Percentiles rank a stretch among this genome's conserved stretches.
Evolutionary conservation across 768 basidiomycete genomes (phyloP).

Genomic region (Russula olivacea): DNA sequence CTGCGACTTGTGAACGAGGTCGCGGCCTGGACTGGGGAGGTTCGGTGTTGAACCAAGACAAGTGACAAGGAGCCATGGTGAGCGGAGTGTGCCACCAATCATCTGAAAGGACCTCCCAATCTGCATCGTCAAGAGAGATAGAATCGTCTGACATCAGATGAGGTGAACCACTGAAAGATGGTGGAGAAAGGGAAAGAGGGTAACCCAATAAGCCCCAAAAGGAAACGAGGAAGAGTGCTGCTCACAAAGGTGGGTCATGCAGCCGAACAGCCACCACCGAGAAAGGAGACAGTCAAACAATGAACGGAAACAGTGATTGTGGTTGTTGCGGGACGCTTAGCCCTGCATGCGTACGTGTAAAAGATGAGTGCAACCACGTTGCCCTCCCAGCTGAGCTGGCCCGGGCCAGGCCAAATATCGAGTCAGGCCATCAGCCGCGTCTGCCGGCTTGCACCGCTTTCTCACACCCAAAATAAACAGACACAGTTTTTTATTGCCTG

Average conservation of each 20-base stretch:
- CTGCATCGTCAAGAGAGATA: conserved; percentile 19
- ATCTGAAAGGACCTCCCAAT: conserved; percentile 23
- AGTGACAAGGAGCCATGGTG: conserved; percentile 11
- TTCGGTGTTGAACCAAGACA: conserved; percentile 19
- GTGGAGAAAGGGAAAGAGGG: conserved; percentile 21
- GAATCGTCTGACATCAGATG: conserved; percentile 22
- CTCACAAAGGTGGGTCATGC: conserved; percentile 23
- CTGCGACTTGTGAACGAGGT: conserved; percentile 10
- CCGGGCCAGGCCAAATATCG: neutral
- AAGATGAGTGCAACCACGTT: neutral
- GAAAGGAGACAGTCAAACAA: conserved; percentile 17
- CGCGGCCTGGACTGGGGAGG: conserved; percentile 1
- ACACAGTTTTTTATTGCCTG: neutral
- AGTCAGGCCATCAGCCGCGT: neutral
- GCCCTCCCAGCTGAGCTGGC: neutral
- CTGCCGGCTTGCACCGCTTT: conserved; percentile 9
- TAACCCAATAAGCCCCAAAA: conserved; percentile 19
- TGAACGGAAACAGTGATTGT: conserved; percentile 4
- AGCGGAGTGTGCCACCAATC: conserved; percentile 25
- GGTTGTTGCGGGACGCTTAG: conserved; percentile 7
- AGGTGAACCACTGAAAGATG: conserved; percentile 11
- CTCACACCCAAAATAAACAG: conserved; percentile 7
- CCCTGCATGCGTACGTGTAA: conserved; percentile 17
- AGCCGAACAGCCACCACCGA: conserved; percentile 22
- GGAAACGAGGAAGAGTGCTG: conserved; percentile 20